Evolutionary conservation across 495 filamentous ascomycete species (phyloP), one percentile per base, ranked within the genome.

Genomic region (Tuber umbilicatum): DNA sequence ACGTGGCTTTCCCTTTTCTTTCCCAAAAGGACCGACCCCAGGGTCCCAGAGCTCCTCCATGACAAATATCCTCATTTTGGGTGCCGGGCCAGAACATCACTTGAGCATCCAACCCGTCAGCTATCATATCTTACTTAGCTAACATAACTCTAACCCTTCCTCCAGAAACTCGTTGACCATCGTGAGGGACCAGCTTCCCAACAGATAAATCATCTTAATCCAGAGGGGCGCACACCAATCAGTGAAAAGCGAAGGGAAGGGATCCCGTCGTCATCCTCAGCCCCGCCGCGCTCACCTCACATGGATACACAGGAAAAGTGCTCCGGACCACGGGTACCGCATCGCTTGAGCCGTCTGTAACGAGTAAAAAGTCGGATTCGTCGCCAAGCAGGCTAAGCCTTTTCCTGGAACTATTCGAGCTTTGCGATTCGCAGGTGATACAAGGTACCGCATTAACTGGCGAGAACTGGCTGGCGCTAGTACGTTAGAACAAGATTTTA

Each of bases 31-130:
- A 16, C 55, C 16, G 55, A 31, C n/a, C 27, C 55, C 10, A 31
- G 47, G 55, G 17, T 17, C n/a, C 55, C 55, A 64, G 55, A 64
- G 55, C 55, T 64, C 55, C 55, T 64, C 55, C 55, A 64, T 17
- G 55, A 64, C 55, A 64, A 31, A 31, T 10, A 60, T 31, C 50
- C 5, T 55, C 47, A n/a, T n/a, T n/a, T n/a, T 2, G 50, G n/a
- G 2, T 31, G 27, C 10, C n/a, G 12, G 55, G n/a, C 55, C 4
- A 31, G 55, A 64, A 64, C 55, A 64, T 64, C 55, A 31, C n/a
- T 64, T 0, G n/a, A 64, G n/a, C 12, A 17, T 12, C n/a, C 1
- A 14, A 12, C 12, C 16, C 31, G n/a, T 64, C 55, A 64, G 55
- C 55, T 17, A 64, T 4, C 47, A n/a, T 21, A 21, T 5, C 23